Percentiles rank a stretch among this genome's conserved stretches.
Evolutionary conservation across 306 rosid genomes (phyloP).

Genomic region (Castanea mollissima): DNA sequence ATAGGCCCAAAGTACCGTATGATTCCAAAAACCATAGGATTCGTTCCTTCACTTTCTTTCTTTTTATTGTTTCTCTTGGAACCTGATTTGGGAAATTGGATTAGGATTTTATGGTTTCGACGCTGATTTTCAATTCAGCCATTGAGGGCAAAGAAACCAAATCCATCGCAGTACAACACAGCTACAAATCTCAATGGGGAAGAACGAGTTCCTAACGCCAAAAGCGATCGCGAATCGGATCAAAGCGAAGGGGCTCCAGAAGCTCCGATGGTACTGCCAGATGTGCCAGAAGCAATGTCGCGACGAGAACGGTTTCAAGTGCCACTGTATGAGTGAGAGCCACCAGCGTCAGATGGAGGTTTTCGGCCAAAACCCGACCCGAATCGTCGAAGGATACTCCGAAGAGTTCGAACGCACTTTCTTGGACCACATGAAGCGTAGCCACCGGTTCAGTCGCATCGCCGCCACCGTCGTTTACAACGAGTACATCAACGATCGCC

Average conservation of each 20-base stretch:
- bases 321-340: conserved; percentile 91
- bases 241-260: conserved; percentile 93
- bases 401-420: conserved; percentile 74
- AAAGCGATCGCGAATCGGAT: conserved; percentile 89
- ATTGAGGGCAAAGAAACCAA: not conserved
- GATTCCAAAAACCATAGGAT: not conserved
- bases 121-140: not conserved
- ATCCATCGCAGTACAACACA: not conserved
- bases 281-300: conserved; percentile 98
- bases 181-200: conserved; percentile 51
- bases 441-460: conserved; percentile 81
- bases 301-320: conserved; percentile 91
- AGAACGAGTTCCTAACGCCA: conserved; percentile 83
- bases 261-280: conserved; percentile 96
- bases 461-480: conserved; percentile 94
- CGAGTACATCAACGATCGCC: conserved; percentile 77
- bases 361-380: conserved; percentile 72
- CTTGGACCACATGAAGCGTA: conserved; percentile 84
- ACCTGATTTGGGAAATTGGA: too few species aligned
- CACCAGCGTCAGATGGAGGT: conserved; percentile 96
- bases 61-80: too few species aligned
- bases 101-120: too few species aligned
- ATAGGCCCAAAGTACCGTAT: not conserved
- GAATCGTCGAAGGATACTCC: conserved; percentile 73
- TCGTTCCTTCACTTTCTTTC: not conserved